These are phyloP conservation scores for Drechslerella coelobrocha DNA, from an alignment of 2,329 filamentous ascomycete species.

Conservation along the genomic window DNA sequence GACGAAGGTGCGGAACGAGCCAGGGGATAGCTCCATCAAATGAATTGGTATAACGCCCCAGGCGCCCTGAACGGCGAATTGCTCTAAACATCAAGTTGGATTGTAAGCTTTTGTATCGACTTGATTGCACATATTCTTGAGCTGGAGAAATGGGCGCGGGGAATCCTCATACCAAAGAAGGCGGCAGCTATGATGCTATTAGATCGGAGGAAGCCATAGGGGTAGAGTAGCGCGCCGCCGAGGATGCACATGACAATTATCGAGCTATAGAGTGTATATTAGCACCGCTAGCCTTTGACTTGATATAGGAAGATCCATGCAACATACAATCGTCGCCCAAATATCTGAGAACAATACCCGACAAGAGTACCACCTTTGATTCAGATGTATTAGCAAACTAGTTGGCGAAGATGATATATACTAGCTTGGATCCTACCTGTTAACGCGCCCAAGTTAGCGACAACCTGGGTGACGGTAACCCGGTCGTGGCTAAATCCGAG, in stretches of 20 bases:
- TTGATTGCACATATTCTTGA: neutral
- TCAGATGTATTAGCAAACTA: neutral
- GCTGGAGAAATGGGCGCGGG: slow-evolving; percentile 60
- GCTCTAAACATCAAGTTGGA: too few relatives aligned
- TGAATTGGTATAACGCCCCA: slow-evolving; percentile 76
- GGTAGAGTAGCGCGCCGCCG: slow-evolving; percentile 80
- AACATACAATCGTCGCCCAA: slow-evolving; percentile 67
- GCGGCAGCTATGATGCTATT: slow-evolving; percentile 70
- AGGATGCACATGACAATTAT: slow-evolving; percentile 70
- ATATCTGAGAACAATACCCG: slow-evolving; percentile 76
- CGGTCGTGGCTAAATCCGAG: slow-evolving; percentile 64
- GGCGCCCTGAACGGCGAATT: slow-evolving; percentile 71
- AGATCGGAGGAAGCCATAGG: slow-evolving; percentile 79
- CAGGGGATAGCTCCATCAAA: slow-evolving; percentile 75
- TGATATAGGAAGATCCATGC: neutral
- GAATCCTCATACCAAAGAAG: slow-evolving; percentile 68
- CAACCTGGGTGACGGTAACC: slow-evolving; percentile 74
- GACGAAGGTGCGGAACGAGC: slow-evolving; percentile 73
- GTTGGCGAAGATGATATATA: slow-evolving; percentile 61
- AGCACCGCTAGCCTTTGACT: neutral
- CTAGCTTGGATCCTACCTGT: slow-evolving; percentile 55
- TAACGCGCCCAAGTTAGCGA: slow-evolving; percentile 75
- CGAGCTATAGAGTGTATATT: slow-evolving; percentile 8
- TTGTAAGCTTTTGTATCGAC: too few relatives aligned
- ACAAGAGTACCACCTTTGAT: slow-evolving; percentile 74